Evolutionary conservation across 2,329 filamentous ascomycete species (phyloP), one percentile per base, ranked within the genome.

Genomic region (Thielaviopsis musarum): DNA sequence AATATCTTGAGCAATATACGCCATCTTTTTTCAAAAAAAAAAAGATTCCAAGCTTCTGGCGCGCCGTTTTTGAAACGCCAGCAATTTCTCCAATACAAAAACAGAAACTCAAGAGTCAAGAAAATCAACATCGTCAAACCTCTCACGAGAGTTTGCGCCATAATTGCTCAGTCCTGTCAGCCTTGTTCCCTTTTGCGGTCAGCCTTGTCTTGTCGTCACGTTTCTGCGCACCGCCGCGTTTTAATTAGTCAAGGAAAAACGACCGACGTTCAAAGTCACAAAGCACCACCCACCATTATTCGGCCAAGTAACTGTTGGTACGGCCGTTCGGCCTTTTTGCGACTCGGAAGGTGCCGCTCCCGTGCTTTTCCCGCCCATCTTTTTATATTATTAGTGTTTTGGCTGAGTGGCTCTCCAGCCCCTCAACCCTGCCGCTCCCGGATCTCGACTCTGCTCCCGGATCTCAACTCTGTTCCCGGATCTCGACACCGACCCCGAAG

Each of bases 121-220:
- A n/a, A 45, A n/a, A 5, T n/a, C 30, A 15, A 28, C 58, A 24
- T 17, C 22, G 9, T 24, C 19, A 30, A 24, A 53, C 30, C 19
- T 5, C 10, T 5, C 38, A n/a, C 17, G 15, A 45, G 15, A 45
- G 38, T 45, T 45, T 45, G 38, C 38, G 38, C 12, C 38, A 2
- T 13, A 6, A 45, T 7, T 5, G 38, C 38, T n/a, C 17, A n/a
- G 17, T 52, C 52, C 22, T 48, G 13, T 60, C 59, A 60, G 59
- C 59, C 59, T 60, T 57, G 51, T 24, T 21, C 15, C 17, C 21
- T 57, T 12, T 22, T 21, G 21, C 24, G 13, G 34, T 56, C 63
- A 61, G 59, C 59, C 51, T 58, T 56, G 58, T 62, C 59, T 58
- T 64, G 62, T 57, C 63, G 56, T 61, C 54, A 56, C 58, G 13